These are phyloP conservation scores for Anethum foeniculum DNA, from an alignment of 140 eudicot genomes.

Conservation along the genomic window DNA sequence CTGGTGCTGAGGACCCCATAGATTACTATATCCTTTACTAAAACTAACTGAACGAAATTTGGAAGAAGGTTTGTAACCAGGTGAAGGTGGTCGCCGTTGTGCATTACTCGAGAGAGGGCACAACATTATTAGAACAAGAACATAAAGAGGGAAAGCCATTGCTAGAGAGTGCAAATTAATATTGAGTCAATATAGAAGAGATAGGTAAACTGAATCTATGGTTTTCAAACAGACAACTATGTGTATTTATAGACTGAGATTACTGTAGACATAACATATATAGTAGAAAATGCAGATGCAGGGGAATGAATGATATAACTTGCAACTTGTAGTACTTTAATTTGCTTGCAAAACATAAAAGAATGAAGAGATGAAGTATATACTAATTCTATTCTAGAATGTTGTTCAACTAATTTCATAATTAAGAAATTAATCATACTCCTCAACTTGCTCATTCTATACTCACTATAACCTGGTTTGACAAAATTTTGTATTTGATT, in stretches of 20 bases:
- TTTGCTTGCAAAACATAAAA: background rate
- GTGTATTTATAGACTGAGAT: background rate
- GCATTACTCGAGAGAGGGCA: slow-evolving; percentile 16
- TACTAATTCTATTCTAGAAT: background rate
- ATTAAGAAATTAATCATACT: background rate
- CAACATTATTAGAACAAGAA: slow-evolving; percentile 10
- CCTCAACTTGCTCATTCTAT: background rate
- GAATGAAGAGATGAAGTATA: background rate
- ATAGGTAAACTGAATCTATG: background rate
- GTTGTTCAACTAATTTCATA: background rate
- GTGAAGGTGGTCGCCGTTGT: slow-evolving; percentile 31
- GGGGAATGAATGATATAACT: slow-evolving; percentile 7
- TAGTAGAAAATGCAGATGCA: background rate
- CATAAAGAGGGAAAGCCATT: slow-evolving; percentile 26
- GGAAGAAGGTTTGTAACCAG: slow-evolving; percentile 41
- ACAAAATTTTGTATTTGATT: background rate
- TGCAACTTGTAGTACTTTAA: background rate
- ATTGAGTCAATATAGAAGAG: background rate
- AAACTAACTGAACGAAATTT: slow-evolving; percentile 23
- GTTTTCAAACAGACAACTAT: background rate
- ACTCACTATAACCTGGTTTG: background rate
- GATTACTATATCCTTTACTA: slow-evolving; percentile 19
- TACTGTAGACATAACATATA: background rate
- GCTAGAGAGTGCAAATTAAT: slow-evolving; percentile 5
- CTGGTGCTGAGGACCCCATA: slow-evolving; percentile 45